phyloP scores from a whole-genome alignment of 2,329 filamentous ascomycete species.

The Scedosporium minutisporum region DNA sequence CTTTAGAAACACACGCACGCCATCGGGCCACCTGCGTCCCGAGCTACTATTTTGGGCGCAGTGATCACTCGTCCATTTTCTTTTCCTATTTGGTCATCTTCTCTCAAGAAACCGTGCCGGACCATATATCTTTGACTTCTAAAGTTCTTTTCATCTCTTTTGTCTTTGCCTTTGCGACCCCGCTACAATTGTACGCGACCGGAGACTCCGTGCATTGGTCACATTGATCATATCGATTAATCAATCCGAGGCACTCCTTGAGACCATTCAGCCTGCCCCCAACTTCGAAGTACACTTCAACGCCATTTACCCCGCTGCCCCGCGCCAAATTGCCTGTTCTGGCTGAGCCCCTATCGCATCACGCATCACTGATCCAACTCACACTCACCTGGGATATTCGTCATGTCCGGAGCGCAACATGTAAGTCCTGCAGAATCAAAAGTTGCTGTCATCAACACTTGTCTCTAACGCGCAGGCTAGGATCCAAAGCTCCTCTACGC shows the following conservation, averaged over 20 bases:
- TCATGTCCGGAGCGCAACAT: slow-evolving; percentile 5
- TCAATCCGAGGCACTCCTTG: too few species aligned
- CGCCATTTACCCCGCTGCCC: background rate
- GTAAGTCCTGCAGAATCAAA: background rate
- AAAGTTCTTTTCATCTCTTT: too few species aligned
- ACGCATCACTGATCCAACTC: background rate
- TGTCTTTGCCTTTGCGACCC: too few species aligned
- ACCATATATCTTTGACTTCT: background rate
- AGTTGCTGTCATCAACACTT: background rate
- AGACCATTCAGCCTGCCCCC: too few species aligned
- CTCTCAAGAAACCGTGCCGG: background rate
- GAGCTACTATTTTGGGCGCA: background rate
- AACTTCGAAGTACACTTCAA: too few species aligned
- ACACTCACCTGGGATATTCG: background rate
- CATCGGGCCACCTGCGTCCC: background rate
- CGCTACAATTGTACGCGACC: too few species aligned
- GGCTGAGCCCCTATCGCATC: background rate
- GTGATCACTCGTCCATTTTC: background rate
- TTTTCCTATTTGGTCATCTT: background rate
- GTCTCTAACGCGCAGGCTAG: slow-evolving; percentile 18
- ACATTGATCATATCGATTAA: too few species aligned
- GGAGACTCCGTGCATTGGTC: too few species aligned
- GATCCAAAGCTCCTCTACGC: slow-evolving; percentile 60
- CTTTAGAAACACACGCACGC: background rate
- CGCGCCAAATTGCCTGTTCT: background rate